These are phyloP conservation scores for Termitomyces sp. DNA, from an alignment of 768 basidiomycete species.

Conservation along the genomic window DNA sequence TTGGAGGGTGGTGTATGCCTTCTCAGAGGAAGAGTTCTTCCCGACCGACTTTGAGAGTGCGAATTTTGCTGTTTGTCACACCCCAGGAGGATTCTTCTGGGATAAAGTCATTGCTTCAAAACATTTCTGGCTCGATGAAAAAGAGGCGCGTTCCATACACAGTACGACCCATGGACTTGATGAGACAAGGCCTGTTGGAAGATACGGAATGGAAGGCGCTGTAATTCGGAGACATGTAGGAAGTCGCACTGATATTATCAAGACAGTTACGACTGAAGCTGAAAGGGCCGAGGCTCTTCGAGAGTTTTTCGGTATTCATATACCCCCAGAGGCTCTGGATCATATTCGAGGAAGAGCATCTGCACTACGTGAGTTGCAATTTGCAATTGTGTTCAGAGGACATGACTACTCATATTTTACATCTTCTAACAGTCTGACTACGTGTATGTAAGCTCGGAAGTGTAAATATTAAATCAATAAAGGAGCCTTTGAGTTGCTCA, in stretches of 20 bases:
- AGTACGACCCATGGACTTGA: neutral
- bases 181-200: neutral
- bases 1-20: conserved; percentile 10
- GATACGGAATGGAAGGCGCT: conserved; percentile 6
- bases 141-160: neutral
- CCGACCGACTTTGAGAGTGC: conserved; percentile 7
- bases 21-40: conserved; percentile 7
- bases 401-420: too few species aligned
- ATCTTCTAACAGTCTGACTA: too few species aligned
- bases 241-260: neutral
- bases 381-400: too few species aligned
- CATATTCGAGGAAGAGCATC: conserved; percentile 25
- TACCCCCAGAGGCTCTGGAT: neutral
- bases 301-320: conserved; percentile 8
- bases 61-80: conserved; percentile 5
- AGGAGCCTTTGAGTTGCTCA: too few species aligned
- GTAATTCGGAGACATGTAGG: conserved; percentile 7
- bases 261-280: conserved; percentile 1
- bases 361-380: conserved; percentile 22
- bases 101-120: conserved; percentile 8
- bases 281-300: conserved; percentile 6
- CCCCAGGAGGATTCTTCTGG: conserved; percentile 4
- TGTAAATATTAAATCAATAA: too few species aligned
- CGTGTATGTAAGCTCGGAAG: too few species aligned
- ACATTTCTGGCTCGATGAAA: conserved; percentile 7